Evolutionary conservation across 78 protist genomes (phyloP).

Genomic region (Monocercomonoides exilis): DNA sequence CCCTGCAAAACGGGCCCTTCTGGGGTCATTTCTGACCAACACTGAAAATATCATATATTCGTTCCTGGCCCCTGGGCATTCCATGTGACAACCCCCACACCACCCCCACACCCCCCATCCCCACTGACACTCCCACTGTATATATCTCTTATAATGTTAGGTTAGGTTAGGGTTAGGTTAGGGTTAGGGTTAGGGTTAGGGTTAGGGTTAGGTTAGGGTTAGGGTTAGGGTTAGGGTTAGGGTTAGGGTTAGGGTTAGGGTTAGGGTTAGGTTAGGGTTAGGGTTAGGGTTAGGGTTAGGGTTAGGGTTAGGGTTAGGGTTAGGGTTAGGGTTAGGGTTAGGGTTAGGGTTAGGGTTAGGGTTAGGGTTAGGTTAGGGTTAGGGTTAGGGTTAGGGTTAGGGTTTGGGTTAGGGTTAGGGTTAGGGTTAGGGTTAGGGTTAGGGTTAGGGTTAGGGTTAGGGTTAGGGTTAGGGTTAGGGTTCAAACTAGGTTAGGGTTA

Average conservation of each 20-base stretch:
- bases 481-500: background rate
- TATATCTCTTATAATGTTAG: too few relatives aligned
- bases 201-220: too few relatives aligned
- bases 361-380: background rate
- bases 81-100: too few relatives aligned
- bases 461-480: constrained; percentile 7
- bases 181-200: too few relatives aligned
- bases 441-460: constrained; percentile 6
- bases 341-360: constrained; percentile 7
- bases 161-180: too few relatives aligned
- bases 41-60: too few relatives aligned
- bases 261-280: background rate
- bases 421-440: background rate
- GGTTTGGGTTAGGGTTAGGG: constrained; percentile 4
- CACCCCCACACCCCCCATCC: too few relatives aligned
- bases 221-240: too few relatives aligned
- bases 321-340: constrained; percentile 5
- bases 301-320: constrained; percentile 6
- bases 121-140: too few relatives aligned
- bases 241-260: constrained; percentile 7
- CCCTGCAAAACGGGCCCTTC: too few relatives aligned
- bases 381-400: background rate
- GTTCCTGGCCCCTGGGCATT: too few relatives aligned
- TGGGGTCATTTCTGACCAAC: too few relatives aligned
- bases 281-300: background rate